Percentiles rank a stretch among this genome's conserved stretches.
Evolutionary conservation across 176 grass and related monocot genomes (phyloP).

Genomic region (Oropetium thomaeum): DNA sequence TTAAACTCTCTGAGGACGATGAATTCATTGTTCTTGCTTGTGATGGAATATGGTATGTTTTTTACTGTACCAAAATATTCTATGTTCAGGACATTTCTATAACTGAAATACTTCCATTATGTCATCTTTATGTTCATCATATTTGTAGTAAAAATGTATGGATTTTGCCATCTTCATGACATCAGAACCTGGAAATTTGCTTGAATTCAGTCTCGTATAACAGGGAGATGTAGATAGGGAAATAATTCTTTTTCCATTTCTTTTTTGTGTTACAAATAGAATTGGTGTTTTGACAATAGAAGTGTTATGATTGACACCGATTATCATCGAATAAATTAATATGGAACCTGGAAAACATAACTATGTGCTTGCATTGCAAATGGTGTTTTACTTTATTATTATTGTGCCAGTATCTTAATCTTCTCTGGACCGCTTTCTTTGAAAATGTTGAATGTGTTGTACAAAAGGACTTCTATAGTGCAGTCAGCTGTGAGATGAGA

Average conservation of each 20-base stretch:
- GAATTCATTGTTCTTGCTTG: conserved; percentile 93
- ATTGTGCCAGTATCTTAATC: background rate
- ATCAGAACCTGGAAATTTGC: background rate
- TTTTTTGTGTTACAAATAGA: background rate
- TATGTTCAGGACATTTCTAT: background rate
- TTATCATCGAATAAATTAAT: background rate
- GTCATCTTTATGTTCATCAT: conserved; percentile 8
- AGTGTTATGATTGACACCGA: background rate
- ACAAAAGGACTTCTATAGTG: background rate
- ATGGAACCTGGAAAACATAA: background rate
- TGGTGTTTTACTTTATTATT: background rate
- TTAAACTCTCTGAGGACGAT: conserved; percentile 84
- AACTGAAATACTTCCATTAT: background rate
- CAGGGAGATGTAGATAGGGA: background rate
- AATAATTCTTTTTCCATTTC: background rate
- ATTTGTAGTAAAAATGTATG: background rate
- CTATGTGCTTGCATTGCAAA: background rate
- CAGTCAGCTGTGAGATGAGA: background rate
- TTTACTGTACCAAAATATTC: background rate
- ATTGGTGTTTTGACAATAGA: background rate
- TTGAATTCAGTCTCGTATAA: background rate
- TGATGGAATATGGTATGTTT: conserved; percentile 85
- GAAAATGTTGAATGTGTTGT: background rate
- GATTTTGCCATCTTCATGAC: background rate
- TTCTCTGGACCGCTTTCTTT: background rate